A percentile compares a stretch with the other conserved stretches of the same genome.
These are phyloP conservation scores for Kwoniella bestiolae DNA, from an alignment of 768 basidiomycete species.

Conservation along the genomic window DNA sequence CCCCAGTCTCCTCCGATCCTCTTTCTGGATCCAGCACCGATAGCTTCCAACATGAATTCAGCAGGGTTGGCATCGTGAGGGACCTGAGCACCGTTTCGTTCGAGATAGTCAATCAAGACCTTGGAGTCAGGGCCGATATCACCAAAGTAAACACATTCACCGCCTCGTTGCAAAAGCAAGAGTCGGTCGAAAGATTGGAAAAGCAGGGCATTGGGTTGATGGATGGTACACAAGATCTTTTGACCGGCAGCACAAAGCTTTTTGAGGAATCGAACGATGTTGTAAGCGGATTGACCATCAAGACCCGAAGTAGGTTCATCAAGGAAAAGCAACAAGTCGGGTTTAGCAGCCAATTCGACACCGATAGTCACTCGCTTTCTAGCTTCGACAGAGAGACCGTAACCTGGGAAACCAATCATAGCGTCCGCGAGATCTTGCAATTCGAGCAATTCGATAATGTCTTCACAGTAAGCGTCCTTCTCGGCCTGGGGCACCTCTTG, in stretches of 20 bases:
- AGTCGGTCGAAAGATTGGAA: constrained; percentile 83
- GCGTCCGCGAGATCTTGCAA: constrained; percentile 83
- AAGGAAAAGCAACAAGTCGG: constrained; percentile 78
- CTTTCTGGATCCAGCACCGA: constrained; percentile 68
- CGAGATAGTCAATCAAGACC: constrained; percentile 76
- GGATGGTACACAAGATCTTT: constrained; percentile 88
- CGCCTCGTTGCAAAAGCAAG: constrained; percentile 76
- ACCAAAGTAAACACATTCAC: constrained; percentile 75
- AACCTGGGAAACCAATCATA: constrained; percentile 66
- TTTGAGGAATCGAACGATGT: constrained; percentile 66
- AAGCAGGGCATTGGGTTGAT: constrained; percentile 83
- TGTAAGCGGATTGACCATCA: constrained; percentile 57
- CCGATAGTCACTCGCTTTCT: constrained; percentile 83
- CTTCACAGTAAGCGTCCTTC: constrained; percentile 71
- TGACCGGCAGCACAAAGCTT: constrained; percentile 79
- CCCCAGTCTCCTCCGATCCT: constrained; percentile 79
- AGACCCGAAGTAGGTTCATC: constrained; percentile 89
- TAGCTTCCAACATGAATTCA: constrained; percentile 64
- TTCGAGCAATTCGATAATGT: constrained; percentile 82
- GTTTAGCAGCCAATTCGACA: constrained; percentile 85
- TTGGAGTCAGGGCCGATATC: constrained; percentile 63
- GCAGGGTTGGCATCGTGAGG: constrained; percentile 72
- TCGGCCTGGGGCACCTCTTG: constrained; percentile 67
- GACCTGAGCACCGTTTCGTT: constrained; percentile 71
- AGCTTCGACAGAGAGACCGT: constrained; percentile 68